Evolutionary conservation across 208 protist species (phyloP).

Genomic region (Acanthamoeba castellanii): DNA sequence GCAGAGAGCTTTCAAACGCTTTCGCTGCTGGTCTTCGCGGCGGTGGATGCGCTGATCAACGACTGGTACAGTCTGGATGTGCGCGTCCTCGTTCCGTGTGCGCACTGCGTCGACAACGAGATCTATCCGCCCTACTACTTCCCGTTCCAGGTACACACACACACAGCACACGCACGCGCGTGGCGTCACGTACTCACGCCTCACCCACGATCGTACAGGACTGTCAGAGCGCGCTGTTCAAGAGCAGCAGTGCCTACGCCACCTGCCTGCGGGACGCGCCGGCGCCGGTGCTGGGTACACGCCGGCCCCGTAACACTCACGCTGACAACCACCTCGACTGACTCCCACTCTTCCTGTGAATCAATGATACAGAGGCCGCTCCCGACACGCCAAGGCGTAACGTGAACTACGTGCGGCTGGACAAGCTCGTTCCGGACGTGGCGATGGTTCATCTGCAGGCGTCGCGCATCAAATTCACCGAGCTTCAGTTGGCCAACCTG

Average conservation of each 20-base stretch:
- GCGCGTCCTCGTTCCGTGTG: conserved; percentile 8
- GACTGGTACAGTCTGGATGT: conserved; percentile 69
- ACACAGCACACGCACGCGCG: neutral
- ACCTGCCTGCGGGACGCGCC: neutral
- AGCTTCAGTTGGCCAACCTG: conserved; percentile 12
- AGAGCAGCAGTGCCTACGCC: conserved; percentile 28
- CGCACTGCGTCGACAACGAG: conserved; percentile 43
- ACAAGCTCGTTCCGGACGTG: conserved; percentile 44
- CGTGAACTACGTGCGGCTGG: conserved; percentile 16
- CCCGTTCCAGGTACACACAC: neutral
- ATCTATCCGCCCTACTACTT: conserved; percentile 4
- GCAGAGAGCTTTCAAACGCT: conserved; percentile 36
- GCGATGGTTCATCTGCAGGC: conserved; percentile 50
- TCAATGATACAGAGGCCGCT: neutral
- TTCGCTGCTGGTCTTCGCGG: conserved; percentile 39
- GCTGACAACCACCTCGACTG: neutral
- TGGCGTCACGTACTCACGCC: neutral
- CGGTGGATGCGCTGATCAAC: conserved; percentile 65
- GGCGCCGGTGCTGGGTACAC: neutral
- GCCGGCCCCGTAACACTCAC: neutral
- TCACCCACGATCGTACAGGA: neutral
- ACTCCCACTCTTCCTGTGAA: neutral
- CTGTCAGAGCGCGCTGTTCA: conserved; percentile 29
- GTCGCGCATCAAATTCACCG: conserved; percentile 15
- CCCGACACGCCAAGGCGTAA: neutral